Base-by-base conservation (phyloP, 1,284 basidiomycete genomes). In the Coniferiporia weirii region DNA sequence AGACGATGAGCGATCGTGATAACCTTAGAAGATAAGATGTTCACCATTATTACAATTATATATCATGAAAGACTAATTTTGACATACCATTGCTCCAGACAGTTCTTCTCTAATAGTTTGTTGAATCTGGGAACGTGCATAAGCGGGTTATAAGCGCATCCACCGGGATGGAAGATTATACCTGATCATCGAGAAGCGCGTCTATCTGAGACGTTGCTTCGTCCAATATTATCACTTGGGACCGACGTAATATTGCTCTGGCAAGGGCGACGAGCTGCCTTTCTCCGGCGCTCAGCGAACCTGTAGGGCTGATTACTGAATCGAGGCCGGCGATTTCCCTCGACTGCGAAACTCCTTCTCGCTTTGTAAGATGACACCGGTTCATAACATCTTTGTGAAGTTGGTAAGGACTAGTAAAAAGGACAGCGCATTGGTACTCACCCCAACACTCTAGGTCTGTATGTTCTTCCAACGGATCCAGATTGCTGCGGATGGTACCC, bases 141-240 rank as follows among this genome's bases (percentile, higher is more conserved):
- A 54, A 10, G 63, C 15, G 52, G 20, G 7, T 57, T 36, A 17
- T 54, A 34, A 66, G n/a, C 27, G 5, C 5, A 27, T 44, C 7
- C 48, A 49, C 36, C 49, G 35, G 43, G 19, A 6, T 10, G 15
- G 36, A 36, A 35, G 45, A 13, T 38, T 50, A 8, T 64, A 83
- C 85, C 76, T 84, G 79, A 59, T 86, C 84, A 68, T 87, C 85
- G 10, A 90, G 79, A 32, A 77, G 76, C n/a, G 81, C 78, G 70
- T 91, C 89, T 50, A 92, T 87, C 61, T 87, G 85, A 3, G 88
- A 87, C 0, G 89, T 92, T 6, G 77, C 90, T 70, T 95, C 92
- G 67, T 95, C 93, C 79, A 95, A 83, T 61, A 95, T 89, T 54
- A 94, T 85, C 54, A 94, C 81, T 55, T 87, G 87, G 12, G 87